Percentiles rank a stretch among this genome's conserved stretches.
These are phyloP conservation scores for Vaccinium darrowii DNA, from an alignment of 148 eudicot genomes.

Conservation along the genomic window DNA sequence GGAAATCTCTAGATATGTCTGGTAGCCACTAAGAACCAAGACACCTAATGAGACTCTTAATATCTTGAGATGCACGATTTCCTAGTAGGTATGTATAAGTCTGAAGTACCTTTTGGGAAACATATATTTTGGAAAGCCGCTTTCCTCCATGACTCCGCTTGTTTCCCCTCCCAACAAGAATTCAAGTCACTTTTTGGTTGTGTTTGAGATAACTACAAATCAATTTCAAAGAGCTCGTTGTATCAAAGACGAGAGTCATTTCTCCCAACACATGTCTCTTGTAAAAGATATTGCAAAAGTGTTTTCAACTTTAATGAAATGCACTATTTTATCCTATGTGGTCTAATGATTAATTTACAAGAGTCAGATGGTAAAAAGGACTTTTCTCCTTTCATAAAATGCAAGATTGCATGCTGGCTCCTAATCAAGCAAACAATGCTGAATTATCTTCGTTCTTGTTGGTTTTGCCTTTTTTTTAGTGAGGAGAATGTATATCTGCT, in stretches of 20 bases:
- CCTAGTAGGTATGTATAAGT: not conserved
- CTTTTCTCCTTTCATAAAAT: not conserved
- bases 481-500: constrained; percentile 90
- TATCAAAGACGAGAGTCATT: not conserved
- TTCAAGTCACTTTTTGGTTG: not conserved
- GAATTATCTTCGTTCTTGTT: not conserved
- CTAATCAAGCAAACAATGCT: not conserved
- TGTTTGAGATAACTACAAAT: not conserved
- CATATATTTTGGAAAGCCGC: not conserved
- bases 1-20: not conserved
- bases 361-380: no score
- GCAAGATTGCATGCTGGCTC: not conserved
- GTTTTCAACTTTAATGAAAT: not conserved
- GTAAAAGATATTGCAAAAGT: not conserved
- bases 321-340: not conserved
- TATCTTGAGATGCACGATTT: not conserved
- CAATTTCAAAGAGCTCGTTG: not conserved
- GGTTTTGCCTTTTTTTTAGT: constrained; percentile 28
- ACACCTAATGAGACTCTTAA: not conserved
- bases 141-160: not conserved
- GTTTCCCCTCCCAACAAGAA: not conserved
- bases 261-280: not conserved
- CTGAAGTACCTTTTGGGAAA: not conserved
- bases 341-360: not conserved
- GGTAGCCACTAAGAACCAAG: not conserved